Evolutionary conservation across 2,329 filamentous ascomycete genomes (phyloP).

Genomic region (Coleophoma eucalyptorum): DNA sequence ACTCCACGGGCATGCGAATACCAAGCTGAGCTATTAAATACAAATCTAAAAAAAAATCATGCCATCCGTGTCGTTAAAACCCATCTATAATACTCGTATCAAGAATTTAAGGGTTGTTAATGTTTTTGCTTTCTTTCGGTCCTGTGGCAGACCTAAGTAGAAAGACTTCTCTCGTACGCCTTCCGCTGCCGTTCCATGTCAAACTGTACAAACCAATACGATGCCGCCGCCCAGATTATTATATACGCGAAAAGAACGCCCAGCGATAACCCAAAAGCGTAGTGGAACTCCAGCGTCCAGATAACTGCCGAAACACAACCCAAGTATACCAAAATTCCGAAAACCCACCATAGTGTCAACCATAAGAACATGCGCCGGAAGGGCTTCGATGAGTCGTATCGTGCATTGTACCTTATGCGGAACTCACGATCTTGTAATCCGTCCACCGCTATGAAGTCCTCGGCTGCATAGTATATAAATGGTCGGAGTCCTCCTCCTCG

Average conservation of each 20-base stretch:
- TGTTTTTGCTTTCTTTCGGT: too few species aligned
- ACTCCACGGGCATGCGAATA: too few species aligned
- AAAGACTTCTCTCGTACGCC: slow-evolving; percentile 1
- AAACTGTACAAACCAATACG: slow-evolving; percentile 10
- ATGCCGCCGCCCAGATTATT: slow-evolving; percentile 12
- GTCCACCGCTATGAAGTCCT: slow-evolving; percentile 21
- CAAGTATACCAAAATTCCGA: slow-evolving; percentile 12
- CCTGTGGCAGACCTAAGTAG: too few species aligned
- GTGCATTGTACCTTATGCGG: slow-evolving; percentile 14
- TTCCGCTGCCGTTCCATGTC: slow-evolving; percentile 11
- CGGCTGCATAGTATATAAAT: slow-evolving; percentile 19
- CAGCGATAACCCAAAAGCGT: slow-evolving; percentile 15
- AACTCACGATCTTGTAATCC: slow-evolving; percentile 20
- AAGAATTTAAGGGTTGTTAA: too few species aligned
- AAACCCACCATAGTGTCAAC: slow-evolving; percentile 17
- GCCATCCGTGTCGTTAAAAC: too few species aligned
- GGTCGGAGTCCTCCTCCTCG: slow-evolving; percentile 13
- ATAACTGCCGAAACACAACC: slow-evolving; percentile 16
- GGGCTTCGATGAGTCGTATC: slow-evolving; percentile 12
- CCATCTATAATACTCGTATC: too few species aligned
- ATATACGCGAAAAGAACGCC: slow-evolving; percentile 16
- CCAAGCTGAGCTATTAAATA: too few species aligned
- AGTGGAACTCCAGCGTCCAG: slow-evolving; percentile 18
- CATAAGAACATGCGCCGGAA: slow-evolving; percentile 14
- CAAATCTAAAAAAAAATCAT: too few species aligned